Evolutionary conservation across 176 grass and related monocot species (phyloP), one percentile per base, ranked within the genome.

Genomic region (Carex kokanica): DNA sequence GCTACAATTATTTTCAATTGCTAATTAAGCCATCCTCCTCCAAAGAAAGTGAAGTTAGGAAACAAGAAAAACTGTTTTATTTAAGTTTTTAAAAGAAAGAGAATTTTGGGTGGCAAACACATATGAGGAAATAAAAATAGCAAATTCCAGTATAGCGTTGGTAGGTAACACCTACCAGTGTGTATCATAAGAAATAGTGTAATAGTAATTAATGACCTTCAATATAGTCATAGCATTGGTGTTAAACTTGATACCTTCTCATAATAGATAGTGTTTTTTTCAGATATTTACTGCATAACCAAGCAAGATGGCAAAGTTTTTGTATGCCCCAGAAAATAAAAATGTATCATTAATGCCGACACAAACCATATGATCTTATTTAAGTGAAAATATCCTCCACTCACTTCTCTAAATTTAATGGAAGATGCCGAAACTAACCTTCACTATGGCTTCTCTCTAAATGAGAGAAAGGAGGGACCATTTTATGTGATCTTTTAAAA

Each of bases 1-100:
- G 79, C 94, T 97, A 82, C 69, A 86, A 79, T 25, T 36, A 23
- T 3, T 73, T 58, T 25, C 6, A 41, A 25, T 75, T 54, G 13
- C 12, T 75, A 54, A 24, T 75, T 75, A 54, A 54, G 47, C 14
- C 72, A 75, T 75, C 23, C 13, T n/a, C n/a, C n/a, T 75, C 24
- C 11, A 54, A 17, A 54, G 43, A 51, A 74, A 25, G 71, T 53
- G 25, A 52, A 74, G 38, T 23, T 12, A 23, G 20, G 40, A 47
- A 17, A 72, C 21, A 72, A 21, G 41, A 23, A 36, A 72, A 21
- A 49, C 38, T 40, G 34, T 41, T 70, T 70, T 38, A 14, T 70
- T 70, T 60, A 18, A 60, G 58, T 41, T 70, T 41, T 14, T 43
- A 2, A 51, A 13, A 74, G 10, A 74, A 74, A 49, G 16, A 72